Base-by-base conservation (phyloP, 2,329 filamentous ascomycete species). In the Trichophyton equinum region DNA sequence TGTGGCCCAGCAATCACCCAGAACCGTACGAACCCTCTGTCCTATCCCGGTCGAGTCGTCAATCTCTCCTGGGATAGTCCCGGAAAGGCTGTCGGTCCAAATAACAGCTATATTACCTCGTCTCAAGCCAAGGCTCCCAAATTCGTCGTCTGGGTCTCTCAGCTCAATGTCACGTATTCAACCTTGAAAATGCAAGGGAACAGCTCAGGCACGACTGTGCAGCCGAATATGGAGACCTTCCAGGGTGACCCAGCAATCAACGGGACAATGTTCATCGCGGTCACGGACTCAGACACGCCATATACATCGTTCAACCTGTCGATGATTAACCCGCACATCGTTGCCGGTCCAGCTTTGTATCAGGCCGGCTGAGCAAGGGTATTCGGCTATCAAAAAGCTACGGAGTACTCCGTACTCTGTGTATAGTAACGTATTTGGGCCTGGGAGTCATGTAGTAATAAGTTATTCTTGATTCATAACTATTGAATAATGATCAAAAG, bases 241-340 rank as follows among this genome's bases (percentile, higher is more conserved):
- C 77, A 80, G 62, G 82, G 83, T 0, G 85, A 91, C 60, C 85
- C 85, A 0, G 82, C 82, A 1, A 78, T 88, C 58, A 94, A 94
- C 65, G 86, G 82, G 0, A 94, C 89, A 3, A 87, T 91, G 74
- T 94, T 92, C 69, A 75, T 95, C 55, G 86, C 84, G 0, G 69
- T 95, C 9, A 92, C 88, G 0, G 88, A 92, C 67, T 70, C 72
- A 0, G 81, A 91, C 65, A 65, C 85, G 0, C 84, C 78, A 63
- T 79, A 91, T 2, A 91, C 88, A 6, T 86, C 88, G 0, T 92
- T 89, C 73, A 94, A 94, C 69, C 62, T 92, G 62, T 82, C 78
- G 25, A 79, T 82, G 78, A 78, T 92, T 20, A 92, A 94, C 65
- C 84, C 87, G 0, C 87, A 91, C 67, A 85, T 94, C 40, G 82